phyloP scores from a whole-genome alignment of 768 basidiomycete genomes.

The Collybiopsis luxurians region DNA sequence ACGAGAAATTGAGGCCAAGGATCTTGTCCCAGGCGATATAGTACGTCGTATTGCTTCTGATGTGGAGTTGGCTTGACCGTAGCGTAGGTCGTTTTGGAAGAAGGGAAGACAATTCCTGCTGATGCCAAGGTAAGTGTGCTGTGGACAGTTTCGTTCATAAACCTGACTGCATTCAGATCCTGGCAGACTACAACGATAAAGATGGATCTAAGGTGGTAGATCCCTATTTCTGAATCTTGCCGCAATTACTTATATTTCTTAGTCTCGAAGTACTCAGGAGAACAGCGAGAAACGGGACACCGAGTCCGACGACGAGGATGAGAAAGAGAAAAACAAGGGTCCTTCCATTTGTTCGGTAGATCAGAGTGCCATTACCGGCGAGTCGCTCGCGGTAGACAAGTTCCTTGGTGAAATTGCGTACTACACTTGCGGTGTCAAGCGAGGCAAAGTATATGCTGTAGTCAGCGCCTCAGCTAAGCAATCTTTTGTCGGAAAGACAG shows the following conservation, averaged over 20 bases:
- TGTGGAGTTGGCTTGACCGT: too few relatives aligned
- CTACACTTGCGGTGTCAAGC: conserved; percentile 35
- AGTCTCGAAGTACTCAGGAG: conserved; percentile 18
- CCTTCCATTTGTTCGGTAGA: conserved; percentile 40
- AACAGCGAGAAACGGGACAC: conserved; percentile 10
- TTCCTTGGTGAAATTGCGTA: conserved; percentile 39
- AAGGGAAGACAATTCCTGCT: conserved; percentile 43
- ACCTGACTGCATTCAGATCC: conserved; percentile 24
- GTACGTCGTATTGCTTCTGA: too few relatives aligned
- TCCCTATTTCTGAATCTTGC: neutral
- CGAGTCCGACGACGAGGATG: conserved; percentile 24
- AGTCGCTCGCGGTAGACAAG: conserved; percentile 46
- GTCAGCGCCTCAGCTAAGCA: conserved; percentile 34
- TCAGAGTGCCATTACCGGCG: conserved; percentile 46
- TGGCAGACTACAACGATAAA: conserved; percentile 38
- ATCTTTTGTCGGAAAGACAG: conserved; percentile 44
- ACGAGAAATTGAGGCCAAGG: conserved; percentile 39
- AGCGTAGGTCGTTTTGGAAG: conserved; percentile 32
- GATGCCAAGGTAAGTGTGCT: conserved; percentile 30
- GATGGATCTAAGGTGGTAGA: conserved; percentile 24
- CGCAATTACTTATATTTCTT: conserved; percentile 10
- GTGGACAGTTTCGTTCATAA: too few relatives aligned
- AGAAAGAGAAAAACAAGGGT: conserved; percentile 29
- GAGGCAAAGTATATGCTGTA: conserved; percentile 34
- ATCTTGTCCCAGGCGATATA: conserved; percentile 44